Evolutionary conservation across 2,329 filamentous ascomycete genomes (phyloP).

Genomic region (Diaporthe vaccinii): DNA sequence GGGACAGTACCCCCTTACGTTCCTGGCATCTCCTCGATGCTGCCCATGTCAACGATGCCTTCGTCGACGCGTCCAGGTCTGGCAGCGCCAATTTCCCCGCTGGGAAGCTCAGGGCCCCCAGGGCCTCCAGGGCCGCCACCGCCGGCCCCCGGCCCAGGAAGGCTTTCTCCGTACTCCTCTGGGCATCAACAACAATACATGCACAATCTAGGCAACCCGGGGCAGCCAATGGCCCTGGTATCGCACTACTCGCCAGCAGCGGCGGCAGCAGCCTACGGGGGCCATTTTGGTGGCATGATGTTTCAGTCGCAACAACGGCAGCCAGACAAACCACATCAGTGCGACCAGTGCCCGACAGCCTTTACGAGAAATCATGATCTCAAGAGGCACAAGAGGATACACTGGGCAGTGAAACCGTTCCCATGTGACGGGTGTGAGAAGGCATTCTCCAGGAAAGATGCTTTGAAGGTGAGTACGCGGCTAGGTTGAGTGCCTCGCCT

Average conservation of each 20-base stretch:
- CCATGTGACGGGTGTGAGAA: slow-evolving; percentile 94
- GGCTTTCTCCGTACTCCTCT: slow-evolving; percentile 52
- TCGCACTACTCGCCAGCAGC: slow-evolving; percentile 36
- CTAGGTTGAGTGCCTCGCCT: not conserved
- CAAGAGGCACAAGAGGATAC: slow-evolving; percentile 95
- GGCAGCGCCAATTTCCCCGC: slow-evolving; percentile 58
- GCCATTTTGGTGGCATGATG: slow-evolving; percentile 59
- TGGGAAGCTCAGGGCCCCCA: slow-evolving; percentile 36
- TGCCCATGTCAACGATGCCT: slow-evolving; percentile 37
- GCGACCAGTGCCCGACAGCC: slow-evolving; percentile 90
- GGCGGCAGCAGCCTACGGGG: slow-evolving; percentile 51
- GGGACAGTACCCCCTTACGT: slow-evolving; percentile 39
- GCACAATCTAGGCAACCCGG: slow-evolving; percentile 83
- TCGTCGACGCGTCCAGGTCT: slow-evolving; percentile 49
- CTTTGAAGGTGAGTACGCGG: slow-evolving; percentile 83
- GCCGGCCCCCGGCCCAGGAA: slow-evolving; percentile 25
- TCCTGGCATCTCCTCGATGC: slow-evolving; percentile 41
- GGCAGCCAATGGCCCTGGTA: slow-evolving; percentile 79
- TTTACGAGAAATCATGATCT: slow-evolving; percentile 98
- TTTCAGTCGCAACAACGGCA: slow-evolving; percentile 57
- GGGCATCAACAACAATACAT: slow-evolving; percentile 63
- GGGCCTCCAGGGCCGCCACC: slow-evolving; percentile 23
- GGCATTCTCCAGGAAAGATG: slow-evolving; percentile 96
- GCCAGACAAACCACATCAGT: slow-evolving; percentile 91
- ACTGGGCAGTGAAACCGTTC: slow-evolving; percentile 95